Evolutionary conservation across 2,329 filamentous ascomycete genomes (phyloP).

Genomic region (Fusarium penzigii): DNA sequence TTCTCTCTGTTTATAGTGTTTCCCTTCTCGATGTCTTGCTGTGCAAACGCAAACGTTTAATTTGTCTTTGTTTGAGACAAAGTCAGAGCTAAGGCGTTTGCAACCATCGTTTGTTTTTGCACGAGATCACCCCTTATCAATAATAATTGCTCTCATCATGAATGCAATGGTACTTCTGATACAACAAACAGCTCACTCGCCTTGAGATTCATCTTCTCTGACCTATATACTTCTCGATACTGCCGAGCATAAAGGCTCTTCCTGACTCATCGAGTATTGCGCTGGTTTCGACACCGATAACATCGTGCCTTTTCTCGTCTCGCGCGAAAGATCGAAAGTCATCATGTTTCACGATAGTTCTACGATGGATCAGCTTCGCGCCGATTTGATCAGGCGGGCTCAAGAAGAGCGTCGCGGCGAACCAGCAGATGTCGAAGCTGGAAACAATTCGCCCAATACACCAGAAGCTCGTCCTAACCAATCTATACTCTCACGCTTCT

Average conservation of each 20-base stretch:
- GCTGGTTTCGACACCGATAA: background rate
- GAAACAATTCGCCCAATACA: slow-evolving; percentile 6
- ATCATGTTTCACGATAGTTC: slow-evolving; percentile 24
- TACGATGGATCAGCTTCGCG: slow-evolving; percentile 35
- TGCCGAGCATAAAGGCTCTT: background rate
- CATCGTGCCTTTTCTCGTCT: background rate
- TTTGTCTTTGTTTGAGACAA: background rate
- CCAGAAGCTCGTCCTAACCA: slow-evolving; percentile 6
- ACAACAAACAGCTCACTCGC: slow-evolving; percentile 6
- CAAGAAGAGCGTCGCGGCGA: slow-evolving; percentile 28
- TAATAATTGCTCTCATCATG: slow-evolving; percentile 7
- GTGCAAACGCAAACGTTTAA: background rate
- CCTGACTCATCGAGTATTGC: background rate
- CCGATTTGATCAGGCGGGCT: slow-evolving; percentile 35
- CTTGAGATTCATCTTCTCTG: slow-evolving; percentile 9
- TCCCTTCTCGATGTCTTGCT: background rate
- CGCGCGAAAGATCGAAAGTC: background rate
- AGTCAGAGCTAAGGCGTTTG: background rate
- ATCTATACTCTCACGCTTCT: slow-evolving; percentile 18
- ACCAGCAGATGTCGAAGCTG: slow-evolving; percentile 16
- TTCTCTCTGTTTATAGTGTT: background rate
- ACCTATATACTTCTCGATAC: background rate
- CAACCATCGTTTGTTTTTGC: slow-evolving; percentile 2
- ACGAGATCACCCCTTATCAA: background rate
- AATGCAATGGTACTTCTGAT: slow-evolving; percentile 14